Evolutionary conservation across 176 grass and related monocot species (phyloP), one percentile per base, ranked within the genome.

Genomic region (Paspalum notatum): DNA sequence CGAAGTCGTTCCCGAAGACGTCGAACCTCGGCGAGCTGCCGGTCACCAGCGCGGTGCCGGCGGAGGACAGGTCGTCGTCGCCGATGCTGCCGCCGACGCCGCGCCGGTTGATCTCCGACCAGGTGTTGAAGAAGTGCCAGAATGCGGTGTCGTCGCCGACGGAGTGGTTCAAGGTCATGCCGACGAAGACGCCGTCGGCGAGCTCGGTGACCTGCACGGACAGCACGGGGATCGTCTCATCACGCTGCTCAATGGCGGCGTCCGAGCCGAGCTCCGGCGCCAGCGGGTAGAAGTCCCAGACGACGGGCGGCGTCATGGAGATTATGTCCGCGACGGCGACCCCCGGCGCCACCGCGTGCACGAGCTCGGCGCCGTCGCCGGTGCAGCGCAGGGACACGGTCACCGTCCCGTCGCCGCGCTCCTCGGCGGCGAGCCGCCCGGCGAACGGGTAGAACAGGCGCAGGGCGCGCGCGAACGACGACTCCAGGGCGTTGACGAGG

Each of bases 21-120:
- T 83, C 70, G 81, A 92, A 92, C 73, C 86, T 42, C 21, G 90
- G 83, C 43, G 90, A 92, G 60, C 79, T 86, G 2, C 74, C 86
- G 0, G 84, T 83, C 0, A 75, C 20, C n/a, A 92, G 7, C 72
- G 43, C 41, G 38, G 59, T 17, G 3, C 66, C 48, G 20, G 80
- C 68, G 7, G 60, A 39, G 0, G 66, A 49, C 11, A 74, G 69
- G 2, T 7, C 17, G 4, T 24, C 62, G 75, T 86, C 87, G 0
- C 90, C 86, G 8, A 86, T 89, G 79, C 13, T 80, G 15, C 11
- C 56, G 80, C n/a, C 10, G 66, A 3, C 22, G 27, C 21, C n/a
- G 10, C 52, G 5, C 0, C 88, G 78, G 32, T 53, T 26, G 44
- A 91, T 88, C 58, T 83, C 78, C 4, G 91, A 87, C 88, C 88